Conservation (phyloP, 768 basidiomycete genomes). For the Lactarius indigo region DNA sequence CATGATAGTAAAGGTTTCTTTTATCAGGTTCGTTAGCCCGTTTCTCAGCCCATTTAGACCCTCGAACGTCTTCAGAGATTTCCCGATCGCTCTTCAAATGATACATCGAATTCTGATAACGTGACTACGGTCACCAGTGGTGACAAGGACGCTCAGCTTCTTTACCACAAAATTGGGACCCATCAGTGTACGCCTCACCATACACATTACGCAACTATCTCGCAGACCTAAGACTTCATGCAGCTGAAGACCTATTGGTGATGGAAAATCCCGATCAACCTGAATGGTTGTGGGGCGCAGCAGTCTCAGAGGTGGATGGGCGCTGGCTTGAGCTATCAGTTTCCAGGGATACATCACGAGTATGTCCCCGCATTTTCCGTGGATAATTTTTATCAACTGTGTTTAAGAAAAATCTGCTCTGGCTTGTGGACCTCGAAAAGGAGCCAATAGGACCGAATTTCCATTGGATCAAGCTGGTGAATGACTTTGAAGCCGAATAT, state of each 20-base stretch:
- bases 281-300: constrained; percentile 58
- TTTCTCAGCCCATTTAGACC: background rate
- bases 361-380: constrained; percentile 29
- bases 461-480: constrained; percentile 66
- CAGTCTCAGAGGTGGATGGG: constrained; percentile 57
- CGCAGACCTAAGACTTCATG: background rate
- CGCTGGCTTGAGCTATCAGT: constrained; percentile 57
- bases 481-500: constrained; percentile 68
- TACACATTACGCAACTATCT: background rate
- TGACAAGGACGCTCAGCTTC: constrained; percentile 69
- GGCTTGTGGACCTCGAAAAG: constrained; percentile 64
- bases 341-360: constrained; percentile 59
- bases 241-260: constrained; percentile 68
- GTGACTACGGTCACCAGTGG: constrained; percentile 56
- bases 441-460: constrained; percentile 60
- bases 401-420: constrained; percentile 63
- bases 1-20: constrained; percentile 81
- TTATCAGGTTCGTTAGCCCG: constrained; percentile 52
- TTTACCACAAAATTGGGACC: constrained; percentile 73
- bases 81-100: constrained; percentile 49
- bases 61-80: constrained; percentile 43
- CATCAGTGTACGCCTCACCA: constrained; percentile 49
- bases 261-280: constrained; percentile 61
- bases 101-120: constrained; percentile 44
- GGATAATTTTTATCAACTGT: background rate